A percentile compares a stretch with the other conserved stretches of the same genome.
These are phyloP conservation scores for Phytophthora europaea DNA, from an alignment of 352 stramenopile species.

Conservation along the genomic window DNA sequence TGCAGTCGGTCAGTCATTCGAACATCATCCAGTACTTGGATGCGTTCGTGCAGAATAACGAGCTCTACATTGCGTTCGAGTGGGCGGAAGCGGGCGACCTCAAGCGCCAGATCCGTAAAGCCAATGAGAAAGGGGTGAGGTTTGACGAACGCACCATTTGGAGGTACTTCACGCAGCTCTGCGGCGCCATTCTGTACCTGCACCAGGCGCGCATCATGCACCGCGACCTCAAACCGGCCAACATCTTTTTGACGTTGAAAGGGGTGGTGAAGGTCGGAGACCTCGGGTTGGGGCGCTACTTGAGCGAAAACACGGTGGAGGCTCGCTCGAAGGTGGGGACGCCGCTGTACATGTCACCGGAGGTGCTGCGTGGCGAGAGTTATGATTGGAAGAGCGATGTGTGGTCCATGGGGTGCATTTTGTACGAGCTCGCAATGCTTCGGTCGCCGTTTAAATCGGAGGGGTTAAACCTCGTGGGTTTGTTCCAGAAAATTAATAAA, in stretches of 20 bases:
- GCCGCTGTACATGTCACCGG: conserved; percentile 96
- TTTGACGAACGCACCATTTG: conserved; percentile 95
- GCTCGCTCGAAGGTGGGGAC: conserved; percentile 94
- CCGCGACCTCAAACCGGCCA: conserved; percentile 95
- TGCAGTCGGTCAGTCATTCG: conserved; percentile 90
- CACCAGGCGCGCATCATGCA: conserved; percentile 95
- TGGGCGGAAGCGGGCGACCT: conserved; percentile 95
- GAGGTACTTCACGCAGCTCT: conserved; percentile 95
- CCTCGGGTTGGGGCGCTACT: conserved; percentile 75
- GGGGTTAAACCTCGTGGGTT: conserved; percentile 89
- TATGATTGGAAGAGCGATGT: conserved; percentile 98
- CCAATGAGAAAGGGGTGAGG: conserved; percentile 79
- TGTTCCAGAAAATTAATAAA: conserved; percentile 95
- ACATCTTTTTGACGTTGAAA: conserved; percentile 94
- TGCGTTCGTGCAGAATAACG: conserved; percentile 90
- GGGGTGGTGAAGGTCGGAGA: conserved; percentile 93
- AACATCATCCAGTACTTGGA: conserved; percentile 96
- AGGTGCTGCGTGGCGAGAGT: conserved; percentile 93
- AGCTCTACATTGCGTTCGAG: conserved; percentile 95
- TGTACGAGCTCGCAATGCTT: conserved; percentile 97
- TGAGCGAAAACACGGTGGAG: conserved; percentile 86
- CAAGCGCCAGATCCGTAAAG: conserved; percentile 94
- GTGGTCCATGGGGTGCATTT: conserved; percentile 95
- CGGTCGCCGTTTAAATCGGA: conserved; percentile 95
- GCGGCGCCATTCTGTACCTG: conserved; percentile 87